Conservation (phyloP, 805 yeast genomes). For the Candida nemodendra region DNA sequence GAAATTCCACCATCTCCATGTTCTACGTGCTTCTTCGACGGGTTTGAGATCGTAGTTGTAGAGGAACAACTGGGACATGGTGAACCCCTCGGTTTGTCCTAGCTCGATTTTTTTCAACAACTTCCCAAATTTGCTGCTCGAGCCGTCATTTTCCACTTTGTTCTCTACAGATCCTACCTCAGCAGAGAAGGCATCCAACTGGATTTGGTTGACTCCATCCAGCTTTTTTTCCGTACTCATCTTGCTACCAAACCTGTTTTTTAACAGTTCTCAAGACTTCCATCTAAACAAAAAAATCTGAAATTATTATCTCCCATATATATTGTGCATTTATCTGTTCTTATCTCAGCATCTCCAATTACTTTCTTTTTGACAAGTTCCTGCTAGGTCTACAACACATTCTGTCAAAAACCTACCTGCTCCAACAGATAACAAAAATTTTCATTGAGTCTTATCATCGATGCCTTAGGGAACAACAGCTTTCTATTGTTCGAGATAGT, state of each 20-base stretch:
- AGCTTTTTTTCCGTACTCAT: neutral
- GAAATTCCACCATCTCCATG: conserved; percentile 85
- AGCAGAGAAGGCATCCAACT: neutral
- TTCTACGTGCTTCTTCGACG: conserved; percentile 68
- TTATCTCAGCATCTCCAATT: too few relatives aligned
- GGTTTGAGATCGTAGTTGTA: conserved; percentile 77
- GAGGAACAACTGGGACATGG: conserved; percentile 62
- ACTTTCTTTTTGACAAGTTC: too few relatives aligned
- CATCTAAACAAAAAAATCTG: too few relatives aligned
- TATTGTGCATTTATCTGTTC: too few relatives aligned
- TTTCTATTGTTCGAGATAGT: too few relatives aligned
- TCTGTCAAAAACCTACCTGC: too few relatives aligned
- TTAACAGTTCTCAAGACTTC: neutral
- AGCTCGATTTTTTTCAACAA: conserved; percentile 22
- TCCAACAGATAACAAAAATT: too few relatives aligned
- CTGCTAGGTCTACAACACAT: too few relatives aligned
- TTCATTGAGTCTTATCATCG: too few relatives aligned
- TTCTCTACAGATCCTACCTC: neutral
- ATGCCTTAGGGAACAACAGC: too few relatives aligned
- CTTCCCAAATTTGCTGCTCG: conserved; percentile 4
- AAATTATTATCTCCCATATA: too few relatives aligned
- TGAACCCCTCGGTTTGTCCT: conserved; percentile 34
- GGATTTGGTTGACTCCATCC: conserved; percentile 1
- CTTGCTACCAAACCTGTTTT: neutral
- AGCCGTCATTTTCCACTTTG: neutral